Conservation (phyloP, 176 grass and related monocot species). For the Zea mays region Zm-B73-REFERENCE-NAM-5.0 NC_050099.1:149289501-149290000, state of each 20-base stretch:
- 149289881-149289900: background rate
- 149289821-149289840: conserved; percentile 19
- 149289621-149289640: conserved; percentile 2
- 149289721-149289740: conserved; percentile 1
- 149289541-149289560: background rate
- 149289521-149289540: conserved; percentile 25
- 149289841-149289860: background rate
- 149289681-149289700: background rate
- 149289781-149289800: conserved; percentile 17
- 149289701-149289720: background rate
- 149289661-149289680: background rate
- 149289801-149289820: background rate
- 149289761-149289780: background rate
- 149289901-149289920: background rate
- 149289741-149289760: conserved; percentile 7
- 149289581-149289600: background rate
- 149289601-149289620: background rate
- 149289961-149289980: background rate
- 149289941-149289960: background rate
- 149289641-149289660: background rate
- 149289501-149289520: background rate
- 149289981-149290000: conserved; percentile 1
- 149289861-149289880: background rate
- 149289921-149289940: too few species aligned
- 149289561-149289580: conserved; percentile 8